Evolutionary conservation across 495 filamentous ascomycete genomes (phyloP).

Genomic region (Pseudomonodictys pantanalensis): DNA sequence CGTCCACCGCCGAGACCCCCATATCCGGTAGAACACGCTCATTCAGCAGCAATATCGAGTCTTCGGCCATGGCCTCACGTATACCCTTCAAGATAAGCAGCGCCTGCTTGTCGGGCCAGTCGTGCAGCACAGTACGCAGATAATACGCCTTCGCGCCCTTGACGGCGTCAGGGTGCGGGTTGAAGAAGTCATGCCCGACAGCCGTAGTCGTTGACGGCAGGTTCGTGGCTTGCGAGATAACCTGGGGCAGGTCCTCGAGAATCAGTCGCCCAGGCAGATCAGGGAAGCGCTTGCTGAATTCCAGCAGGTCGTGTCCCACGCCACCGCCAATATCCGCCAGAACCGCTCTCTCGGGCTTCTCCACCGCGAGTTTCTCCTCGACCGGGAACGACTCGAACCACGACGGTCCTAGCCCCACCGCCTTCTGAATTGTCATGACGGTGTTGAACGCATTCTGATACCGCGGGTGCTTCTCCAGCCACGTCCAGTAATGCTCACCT

Average conservation of each 20-base stretch:
- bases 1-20: not conserved
- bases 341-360: not conserved
- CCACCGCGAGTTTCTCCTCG: not conserved
- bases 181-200: constrained; percentile 6
- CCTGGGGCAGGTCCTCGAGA: not conserved
- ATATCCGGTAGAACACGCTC: not conserved
- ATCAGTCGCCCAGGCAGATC: not conserved
- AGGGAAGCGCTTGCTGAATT: not conserved
- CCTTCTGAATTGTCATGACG: not conserved
- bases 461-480: too few species aligned
- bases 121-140: constrained; percentile 1
- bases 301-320: not conserved
- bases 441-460: too few species aligned
- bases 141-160: constrained; percentile 9
- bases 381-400: not conserved
- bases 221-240: not conserved
- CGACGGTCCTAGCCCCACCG: not conserved
- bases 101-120: not conserved
- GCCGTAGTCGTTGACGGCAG: not conserved
- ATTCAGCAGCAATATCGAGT: not conserved
- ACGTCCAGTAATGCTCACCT: not conserved
- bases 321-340: not conserved
- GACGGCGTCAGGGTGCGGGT: not conserved
- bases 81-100: not conserved
- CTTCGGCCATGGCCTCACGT: not conserved